Evolutionary conservation across 208 protist species (phyloP), one percentile per base, ranked within the genome.

Genomic region (Tritrichomonas musculus): DNA sequence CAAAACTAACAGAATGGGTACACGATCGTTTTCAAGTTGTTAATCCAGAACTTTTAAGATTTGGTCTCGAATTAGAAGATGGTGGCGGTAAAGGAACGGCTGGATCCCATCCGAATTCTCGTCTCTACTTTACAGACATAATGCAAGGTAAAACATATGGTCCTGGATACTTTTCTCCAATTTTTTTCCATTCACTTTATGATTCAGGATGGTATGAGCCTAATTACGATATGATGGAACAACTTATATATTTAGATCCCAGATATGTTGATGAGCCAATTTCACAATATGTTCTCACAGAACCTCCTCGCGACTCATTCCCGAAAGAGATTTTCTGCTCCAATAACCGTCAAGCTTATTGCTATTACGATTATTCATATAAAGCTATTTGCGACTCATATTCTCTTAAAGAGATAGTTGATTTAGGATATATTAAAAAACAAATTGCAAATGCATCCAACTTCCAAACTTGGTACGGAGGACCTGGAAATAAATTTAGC

Each of bases 131-230:
- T 41, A 53, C 73, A n/a, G 73, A 82, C 27, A 1, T 53, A 0
- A 82, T 82, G 73, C 73, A 82, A 82, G 73, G 73, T 53, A 53
- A 13, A 13, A 82, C 73, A n/a, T 82, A 82, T 47, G 73, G 73
- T n/a, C 73, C 73, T 1, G 73, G 73, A 13, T 82, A 47, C 11
- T 57, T 88, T 20, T 44, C 77, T 39, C n/a, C 20, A 47, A 47
- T 49, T 1, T 60, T 49, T 39, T 57, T 88, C 0, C 17, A 44
- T 33, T 22, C 47, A 4, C 30, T 88, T 20, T 27, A 39, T 20
- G 77, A 88, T 39, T 55, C 77, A 20, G 77, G 77, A 39, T 53
- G 47, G 20, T 88, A 88, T 49, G 47, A 88, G 4, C 14, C 47
- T 20, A 57, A 88, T 36, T 88, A 47, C 17, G 39, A 14, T 11